Base-by-base conservation (phyloP, 179 eudicot genomes). In the Silene vulgaris region DNA sequence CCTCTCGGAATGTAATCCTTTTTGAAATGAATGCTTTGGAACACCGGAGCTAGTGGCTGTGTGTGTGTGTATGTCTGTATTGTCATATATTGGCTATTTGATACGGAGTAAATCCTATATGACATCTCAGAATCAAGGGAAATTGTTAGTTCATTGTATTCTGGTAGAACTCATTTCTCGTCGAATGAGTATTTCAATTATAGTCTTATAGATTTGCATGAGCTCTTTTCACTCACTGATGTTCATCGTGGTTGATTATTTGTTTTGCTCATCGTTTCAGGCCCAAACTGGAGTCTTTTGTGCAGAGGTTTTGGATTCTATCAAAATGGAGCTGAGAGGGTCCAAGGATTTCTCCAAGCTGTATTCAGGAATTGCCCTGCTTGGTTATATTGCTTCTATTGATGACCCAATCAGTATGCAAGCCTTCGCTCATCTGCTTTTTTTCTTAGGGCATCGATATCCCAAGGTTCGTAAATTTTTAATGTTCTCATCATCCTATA, bases 301-400 rank as follows among this genome's bases (percentile, higher is more conserved):
- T 80, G 86, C 77, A 76, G 97, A 88, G 72, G 79, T 91, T 74
- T 72, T 96, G 86, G 89, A 86, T 72, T 90, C 91, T 67, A 89
- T 96, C 30, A 67, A 84, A 73, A 64, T 80, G 23, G 99, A 93
- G 86, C 77, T 96, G 84, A 85, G 83, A 84, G 93, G 84, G 81
- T 84, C 97, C 59, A 96, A 88, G 82, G 98, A 96, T 79, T 96
- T 96, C 83, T 76, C 91, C 54, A 96, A 96, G 86, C 80, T 96
- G 79, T 90, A 88, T 82, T 83, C 99, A 50, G 98, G 98, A 74
- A 91, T 96, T 72, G 87, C 97, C 37, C 80, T 96, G 40, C 97
- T 96, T 52, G 99, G 98, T 54, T 91, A 93, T 82, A 88, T 91
- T 57, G 91, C 98, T 54, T 93, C 96, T 72, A 78, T 89, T 75